Conservation (phyloP, 1,284 basidiomycete genomes). For the Trametes hirsuta region DNA sequence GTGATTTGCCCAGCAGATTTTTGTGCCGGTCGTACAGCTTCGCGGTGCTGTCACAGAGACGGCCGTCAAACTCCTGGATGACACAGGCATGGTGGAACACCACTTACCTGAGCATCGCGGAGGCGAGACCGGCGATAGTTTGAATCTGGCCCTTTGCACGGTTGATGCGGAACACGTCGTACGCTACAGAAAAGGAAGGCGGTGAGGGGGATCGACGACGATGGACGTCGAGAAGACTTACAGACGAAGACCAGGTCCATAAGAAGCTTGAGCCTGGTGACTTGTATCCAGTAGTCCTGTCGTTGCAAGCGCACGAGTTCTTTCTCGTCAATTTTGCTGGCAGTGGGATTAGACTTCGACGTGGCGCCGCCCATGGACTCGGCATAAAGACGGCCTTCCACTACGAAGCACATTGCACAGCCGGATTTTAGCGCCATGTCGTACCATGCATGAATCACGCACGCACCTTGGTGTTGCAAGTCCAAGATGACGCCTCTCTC, state of each 20-base stretch:
- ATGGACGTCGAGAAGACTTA: constrained; percentile 44
- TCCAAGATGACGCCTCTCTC: constrained; percentile 69
- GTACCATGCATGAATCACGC: not conserved
- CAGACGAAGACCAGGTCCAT: constrained; percentile 87
- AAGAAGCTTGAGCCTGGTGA: constrained; percentile 67
- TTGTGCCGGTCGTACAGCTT: constrained; percentile 75
- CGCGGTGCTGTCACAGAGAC: constrained; percentile 48
- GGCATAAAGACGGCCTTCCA: constrained; percentile 69
- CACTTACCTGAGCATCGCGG: constrained; percentile 72
- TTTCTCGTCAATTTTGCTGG: constrained; percentile 66
- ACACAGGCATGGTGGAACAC: constrained; percentile 3
- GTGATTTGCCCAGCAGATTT: constrained; percentile 56
- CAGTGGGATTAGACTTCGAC: constrained; percentile 64
- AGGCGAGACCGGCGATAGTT: constrained; percentile 64
- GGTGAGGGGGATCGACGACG: not conserved
- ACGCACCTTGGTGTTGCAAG: constrained; percentile 60
- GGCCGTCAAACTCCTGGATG: constrained; percentile 10
- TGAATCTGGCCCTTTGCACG: constrained; percentile 63
- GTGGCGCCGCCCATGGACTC: constrained; percentile 77
- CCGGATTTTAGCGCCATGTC: not conserved
- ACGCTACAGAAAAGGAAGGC: constrained; percentile 41
- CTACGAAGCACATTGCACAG: constrained; percentile 37
- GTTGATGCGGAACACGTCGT: constrained; percentile 60
- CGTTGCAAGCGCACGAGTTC: constrained; percentile 67
- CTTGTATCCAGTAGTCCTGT: constrained; percentile 75